phyloP scores from a whole-genome alignment of 2,329 filamentous ascomycete species.

The Sordariomycetes sp. region DNA sequence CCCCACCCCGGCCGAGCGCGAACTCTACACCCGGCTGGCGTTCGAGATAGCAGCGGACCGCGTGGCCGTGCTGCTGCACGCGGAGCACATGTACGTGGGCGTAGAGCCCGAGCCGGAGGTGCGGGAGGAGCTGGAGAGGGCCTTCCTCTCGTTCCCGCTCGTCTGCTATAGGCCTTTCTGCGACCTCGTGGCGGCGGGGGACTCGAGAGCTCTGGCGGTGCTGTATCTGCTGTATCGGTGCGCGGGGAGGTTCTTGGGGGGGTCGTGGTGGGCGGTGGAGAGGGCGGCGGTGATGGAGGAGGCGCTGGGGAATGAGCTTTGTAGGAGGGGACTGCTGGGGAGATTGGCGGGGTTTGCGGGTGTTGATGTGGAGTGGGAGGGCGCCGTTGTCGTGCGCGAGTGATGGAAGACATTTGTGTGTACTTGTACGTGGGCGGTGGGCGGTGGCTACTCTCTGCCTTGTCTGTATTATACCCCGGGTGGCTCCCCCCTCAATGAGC shows the following conservation, averaged over 20 bases:
- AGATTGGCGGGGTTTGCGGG: neutral
- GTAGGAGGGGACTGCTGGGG: conserved; percentile 6
- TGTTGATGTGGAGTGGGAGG: neutral
- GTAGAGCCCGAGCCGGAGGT: neutral
- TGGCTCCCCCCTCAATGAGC: neutral
- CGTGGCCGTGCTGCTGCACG: conserved; percentile 9
- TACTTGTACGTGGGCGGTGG: neutral
- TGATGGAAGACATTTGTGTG: neutral
- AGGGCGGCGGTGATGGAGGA: conserved; percentile 11
- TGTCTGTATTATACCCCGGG: neutral
- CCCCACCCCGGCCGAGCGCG: neutral
- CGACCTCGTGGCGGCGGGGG: conserved; percentile 10
- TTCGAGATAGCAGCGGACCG: conserved; percentile 10
- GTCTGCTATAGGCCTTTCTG: conserved; percentile 13
- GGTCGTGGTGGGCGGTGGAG: conserved; percentile 13
- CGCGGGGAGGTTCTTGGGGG: conserved; percentile 9
- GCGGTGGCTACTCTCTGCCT: neutral
- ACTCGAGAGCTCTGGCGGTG: conserved; percentile 14
- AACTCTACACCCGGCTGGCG: conserved; percentile 4
- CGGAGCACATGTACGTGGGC: neutral
- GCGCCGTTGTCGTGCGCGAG: neutral
- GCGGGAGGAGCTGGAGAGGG: conserved; percentile 11
- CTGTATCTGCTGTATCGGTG: conserved; percentile 14
- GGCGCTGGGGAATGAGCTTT: conserved; percentile 9
- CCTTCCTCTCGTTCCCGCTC: conserved; percentile 14